Percentiles rank a stretch among this genome's conserved stretches.
These are phyloP conservation scores for Catharanthus roseus DNA, from an alignment of 257 asterid genomes.

Conservation along the genomic window DNA sequence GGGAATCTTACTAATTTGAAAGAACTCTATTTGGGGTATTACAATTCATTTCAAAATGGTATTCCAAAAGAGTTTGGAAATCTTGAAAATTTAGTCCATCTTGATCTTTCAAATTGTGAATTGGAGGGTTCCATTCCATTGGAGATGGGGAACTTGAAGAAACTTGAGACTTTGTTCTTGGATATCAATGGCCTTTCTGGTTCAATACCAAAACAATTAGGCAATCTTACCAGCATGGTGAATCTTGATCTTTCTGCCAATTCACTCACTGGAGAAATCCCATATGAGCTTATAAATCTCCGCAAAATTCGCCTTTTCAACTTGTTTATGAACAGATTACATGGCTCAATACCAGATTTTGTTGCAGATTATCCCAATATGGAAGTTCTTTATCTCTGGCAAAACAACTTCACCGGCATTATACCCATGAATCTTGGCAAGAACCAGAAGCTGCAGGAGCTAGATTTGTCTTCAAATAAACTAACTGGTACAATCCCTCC, in stretches of 20 bases:
- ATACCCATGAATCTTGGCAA: constrained; percentile 66
- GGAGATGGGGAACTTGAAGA: constrained; percentile 59
- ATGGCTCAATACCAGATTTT: constrained; percentile 79
- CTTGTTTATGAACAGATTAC: constrained; percentile 71
- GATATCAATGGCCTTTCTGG: constrained; percentile 66
- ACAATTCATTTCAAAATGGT: constrained; percentile 62
- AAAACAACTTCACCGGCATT: constrained; percentile 85
- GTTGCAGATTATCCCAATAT: constrained; percentile 59
- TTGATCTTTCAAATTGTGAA: constrained; percentile 75
- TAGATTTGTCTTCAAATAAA: constrained; percentile 87
- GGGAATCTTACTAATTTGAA: constrained; percentile 76
- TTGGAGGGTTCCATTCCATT: constrained; percentile 72
- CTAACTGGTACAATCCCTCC: constrained; percentile 84
- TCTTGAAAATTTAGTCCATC: constrained; percentile 49
- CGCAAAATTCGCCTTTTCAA: constrained; percentile 52
- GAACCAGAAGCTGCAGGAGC: constrained; percentile 48
- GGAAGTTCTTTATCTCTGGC: constrained; percentile 75
- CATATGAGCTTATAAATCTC: constrained; percentile 56
- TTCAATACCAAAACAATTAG: constrained; percentile 61
- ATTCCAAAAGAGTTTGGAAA: constrained; percentile 82
- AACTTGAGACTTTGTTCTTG: constrained; percentile 60
- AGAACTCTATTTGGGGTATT: constrained; percentile 76
- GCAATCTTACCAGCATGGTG: constrained; percentile 61
- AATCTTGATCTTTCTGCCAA: constrained; percentile 84
- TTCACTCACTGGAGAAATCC: constrained; percentile 75